These are phyloP conservation scores for Thyridium curvatum DNA, from an alignment of 2,329 filamentous ascomycete genomes.

Conservation along the genomic window DNA sequence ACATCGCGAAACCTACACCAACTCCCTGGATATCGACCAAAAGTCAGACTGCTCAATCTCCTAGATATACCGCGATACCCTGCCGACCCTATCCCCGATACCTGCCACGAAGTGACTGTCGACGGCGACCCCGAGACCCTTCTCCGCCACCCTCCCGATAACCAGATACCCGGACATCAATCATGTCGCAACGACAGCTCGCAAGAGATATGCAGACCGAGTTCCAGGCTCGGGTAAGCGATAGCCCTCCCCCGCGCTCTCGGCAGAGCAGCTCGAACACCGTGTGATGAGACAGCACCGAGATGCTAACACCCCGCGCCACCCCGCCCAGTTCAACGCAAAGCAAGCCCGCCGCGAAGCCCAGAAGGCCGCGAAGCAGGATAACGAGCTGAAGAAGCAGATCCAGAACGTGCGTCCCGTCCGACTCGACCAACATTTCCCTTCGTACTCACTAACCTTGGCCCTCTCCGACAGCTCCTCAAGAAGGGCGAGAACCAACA, in stretches of 20 bases:
- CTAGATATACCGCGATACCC: neutral
- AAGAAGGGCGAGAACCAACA: slow-evolving; percentile 59
- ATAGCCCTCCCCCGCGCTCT: neutral
- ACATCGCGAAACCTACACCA: neutral
- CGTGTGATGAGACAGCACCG: neutral
- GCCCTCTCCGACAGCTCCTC: slow-evolving; percentile 30
- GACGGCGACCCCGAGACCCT: too few species aligned
- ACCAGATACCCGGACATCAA: slow-evolving; percentile 23
- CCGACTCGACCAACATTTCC: neutral
- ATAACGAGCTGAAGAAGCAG: slow-evolving; percentile 55
- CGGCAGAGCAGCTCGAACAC: neutral
- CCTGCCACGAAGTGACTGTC: too few species aligned
- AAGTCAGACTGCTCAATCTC: too few species aligned
- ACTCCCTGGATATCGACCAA: neutral
- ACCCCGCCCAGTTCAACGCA: slow-evolving; percentile 48
- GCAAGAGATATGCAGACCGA: slow-evolving; percentile 57
- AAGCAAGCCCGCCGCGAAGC: slow-evolving; percentile 57
- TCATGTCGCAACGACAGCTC: slow-evolving; percentile 53
- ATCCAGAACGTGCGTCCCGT: slow-evolving; percentile 44
- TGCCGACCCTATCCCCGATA: too few species aligned
- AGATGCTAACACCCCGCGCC: neutral
- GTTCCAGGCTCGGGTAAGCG: slow-evolving; percentile 50
- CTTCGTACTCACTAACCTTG: neutral
- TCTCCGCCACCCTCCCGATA: too few species aligned
- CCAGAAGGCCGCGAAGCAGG: slow-evolving; percentile 54